phyloP scores from a whole-genome alignment of 2,329 filamentous ascomycete genomes.

The Clathrospora elynae region DNA sequence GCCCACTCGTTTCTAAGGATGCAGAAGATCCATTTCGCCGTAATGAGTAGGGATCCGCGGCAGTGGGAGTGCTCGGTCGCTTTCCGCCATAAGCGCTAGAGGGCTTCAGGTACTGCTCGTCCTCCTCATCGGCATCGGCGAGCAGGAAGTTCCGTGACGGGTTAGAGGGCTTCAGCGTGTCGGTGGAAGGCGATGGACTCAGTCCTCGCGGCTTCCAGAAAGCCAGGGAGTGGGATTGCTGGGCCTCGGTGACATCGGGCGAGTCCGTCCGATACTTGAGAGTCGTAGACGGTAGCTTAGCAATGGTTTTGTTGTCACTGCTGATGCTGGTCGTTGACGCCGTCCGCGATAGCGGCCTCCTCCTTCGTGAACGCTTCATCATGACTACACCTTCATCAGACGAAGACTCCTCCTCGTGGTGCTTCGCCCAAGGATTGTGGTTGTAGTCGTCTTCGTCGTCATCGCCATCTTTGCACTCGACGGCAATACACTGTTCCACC shows the following conservation, averaged over 20 bases:
- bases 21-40: constrained; percentile 23
- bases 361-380: constrained; percentile 69
- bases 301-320: constrained; percentile 80
- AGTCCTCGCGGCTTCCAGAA: constrained; percentile 55
- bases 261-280: constrained; percentile 83
- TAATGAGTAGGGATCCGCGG: constrained; percentile 31
- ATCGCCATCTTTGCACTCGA: constrained; percentile 82
- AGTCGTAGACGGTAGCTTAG: constrained; percentile 84
- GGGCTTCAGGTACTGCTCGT: constrained; percentile 54
- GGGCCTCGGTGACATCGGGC: constrained; percentile 66
- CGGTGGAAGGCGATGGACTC: constrained; percentile 79
- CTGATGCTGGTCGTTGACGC: constrained; percentile 62
- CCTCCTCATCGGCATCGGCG: constrained; percentile 58
- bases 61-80: constrained; percentile 45
- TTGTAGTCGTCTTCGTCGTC: constrained; percentile 61
- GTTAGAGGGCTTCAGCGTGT: constrained; percentile 75
- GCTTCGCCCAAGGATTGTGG: constrained; percentile 47
- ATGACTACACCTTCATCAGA: constrained; percentile 79
- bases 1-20: constrained; percentile 53
- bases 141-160: constrained; percentile 69
- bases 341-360: constrained; percentile 58
- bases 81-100: constrained; percentile 44
- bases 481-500: constrained; percentile 92
- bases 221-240: constrained; percentile 49
- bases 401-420: constrained; percentile 57